Conservation (phyloP, 306 rosid genomes). For the Arachis hypogaea region DNA sequence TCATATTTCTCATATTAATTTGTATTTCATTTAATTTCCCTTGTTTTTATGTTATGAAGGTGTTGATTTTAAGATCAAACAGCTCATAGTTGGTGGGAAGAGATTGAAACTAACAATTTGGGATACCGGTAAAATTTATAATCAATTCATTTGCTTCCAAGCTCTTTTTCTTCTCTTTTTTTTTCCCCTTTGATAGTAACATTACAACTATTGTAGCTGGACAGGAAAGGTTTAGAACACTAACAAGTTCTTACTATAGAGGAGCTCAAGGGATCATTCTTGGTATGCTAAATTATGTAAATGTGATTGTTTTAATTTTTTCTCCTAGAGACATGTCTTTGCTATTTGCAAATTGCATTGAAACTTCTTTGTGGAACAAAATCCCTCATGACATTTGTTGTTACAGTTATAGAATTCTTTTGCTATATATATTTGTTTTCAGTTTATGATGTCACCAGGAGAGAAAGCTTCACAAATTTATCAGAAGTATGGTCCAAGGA, state of each 20-base stretch:
- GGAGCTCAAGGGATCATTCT: conserved; percentile 96
- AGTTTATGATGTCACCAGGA: conserved; percentile 92
- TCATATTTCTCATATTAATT: conserved; percentile 8
- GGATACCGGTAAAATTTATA: conserved; percentile 83
- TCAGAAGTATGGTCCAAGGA: conserved; percentile 95
- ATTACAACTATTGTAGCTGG: conserved; percentile 79
- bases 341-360: conserved; percentile 2
- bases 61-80: conserved; percentile 97
- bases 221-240: conserved; percentile 94
- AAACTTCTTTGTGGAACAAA: background rate
- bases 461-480: conserved; percentile 82
- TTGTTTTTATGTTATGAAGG: conserved; percentile 54
- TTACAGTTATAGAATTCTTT: conserved; percentile 6
- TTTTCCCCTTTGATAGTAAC: background rate
- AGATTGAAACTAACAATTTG: conserved; percentile 93
- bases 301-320: conserved; percentile 7
- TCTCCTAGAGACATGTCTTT: background rate
- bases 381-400: background rate
- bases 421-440: conserved; percentile 3
- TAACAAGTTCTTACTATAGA: conserved; percentile 90
- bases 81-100: conserved; percentile 78
- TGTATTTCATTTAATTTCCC: conserved; percentile 17
- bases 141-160: conserved; percentile 19
- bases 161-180: background rate
- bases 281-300: conserved; percentile 56